Conservation (phyloP, 441 rosid genomes). For the Manihot esculenta region DNA sequence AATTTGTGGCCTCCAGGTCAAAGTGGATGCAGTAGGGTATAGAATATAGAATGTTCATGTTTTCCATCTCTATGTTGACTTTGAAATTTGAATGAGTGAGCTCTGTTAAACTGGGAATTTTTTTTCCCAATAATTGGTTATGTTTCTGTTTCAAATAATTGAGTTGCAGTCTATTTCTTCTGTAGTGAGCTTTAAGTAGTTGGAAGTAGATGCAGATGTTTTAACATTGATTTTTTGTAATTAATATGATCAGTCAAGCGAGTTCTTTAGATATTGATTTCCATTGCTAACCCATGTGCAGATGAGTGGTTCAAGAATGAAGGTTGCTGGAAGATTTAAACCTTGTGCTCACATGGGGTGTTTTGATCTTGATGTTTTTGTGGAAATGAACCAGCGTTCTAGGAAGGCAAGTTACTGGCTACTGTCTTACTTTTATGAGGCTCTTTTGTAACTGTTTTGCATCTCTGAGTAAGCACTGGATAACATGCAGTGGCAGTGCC, state of each 20-base stretch:
- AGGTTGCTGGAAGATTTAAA: conserved; percentile 95
- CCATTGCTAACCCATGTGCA: conserved; percentile 27
- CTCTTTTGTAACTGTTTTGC: conserved; percentile 12
- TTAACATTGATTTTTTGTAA: neutral
- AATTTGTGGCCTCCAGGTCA: neutral
- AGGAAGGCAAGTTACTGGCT: conserved; percentile 70
- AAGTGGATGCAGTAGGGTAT: neutral
- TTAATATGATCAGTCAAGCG: neutral
- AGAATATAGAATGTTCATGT: neutral
- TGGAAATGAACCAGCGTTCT: conserved; percentile 95
- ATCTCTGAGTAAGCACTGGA: conserved; percentile 22
- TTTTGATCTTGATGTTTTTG: conserved; percentile 97
- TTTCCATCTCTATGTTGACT: neutral
- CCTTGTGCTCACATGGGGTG: conserved; percentile 97
- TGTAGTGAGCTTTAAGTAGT: neutral
- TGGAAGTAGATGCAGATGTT: neutral
- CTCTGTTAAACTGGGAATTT: neutral
- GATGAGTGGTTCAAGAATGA: conserved; percentile 99
- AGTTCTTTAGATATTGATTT: conserved; percentile 16
- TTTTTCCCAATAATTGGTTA: neutral
- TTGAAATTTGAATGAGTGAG: too few relatives aligned
- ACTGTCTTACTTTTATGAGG: conserved; percentile 8
- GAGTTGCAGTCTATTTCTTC: neutral
- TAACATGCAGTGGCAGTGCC: conserved; percentile 96
- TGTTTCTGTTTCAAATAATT: neutral